Evolutionary conservation across 2,329 filamentous ascomycete genomes (phyloP), one percentile per base, ranked within the genome.

Genomic region (Aspergillus fischeri): DNA sequence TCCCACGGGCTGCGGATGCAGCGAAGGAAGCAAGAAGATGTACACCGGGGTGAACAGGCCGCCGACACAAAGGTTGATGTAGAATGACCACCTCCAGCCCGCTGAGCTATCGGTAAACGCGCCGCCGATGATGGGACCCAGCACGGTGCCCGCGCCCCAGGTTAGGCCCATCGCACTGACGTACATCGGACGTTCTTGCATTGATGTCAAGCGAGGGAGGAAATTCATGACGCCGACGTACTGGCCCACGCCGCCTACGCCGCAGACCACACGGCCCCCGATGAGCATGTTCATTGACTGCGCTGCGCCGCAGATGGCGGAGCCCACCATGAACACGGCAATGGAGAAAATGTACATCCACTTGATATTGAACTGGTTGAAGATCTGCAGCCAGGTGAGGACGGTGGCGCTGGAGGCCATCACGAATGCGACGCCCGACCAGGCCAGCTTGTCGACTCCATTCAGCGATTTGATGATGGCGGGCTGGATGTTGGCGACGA

Each of bases 51-150:
- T 65, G 32, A 74, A 70, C 6, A 75, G 64, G 8, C 71, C 81
- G 0, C 80, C 74, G 49, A 80, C 68, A 32, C 74, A 67, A 0
- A 85, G 72, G 61, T 85, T 86, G 70, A 86, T 79, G 63, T 86
- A 86, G 63, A 82, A 81, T 1, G 73, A 75, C 70, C 68, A 73
- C 49, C 67, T 63, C 71, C 71, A 74, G 11, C 45, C 45, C 21
- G 55, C 57, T n/a, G 52, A 52, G 41, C 55, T 60, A 17, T 55
- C 52, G 20, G 52, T 56, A 28, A 63, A 62, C 21, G 51, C 60
- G 9, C 55, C 53, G 24, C 57, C 54, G 10, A 62, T 51, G 20
- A 62, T 63, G 0, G 73, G 75, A 7, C 74, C 74, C 0, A 75
- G 63, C 10, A 75, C 64, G 14, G 65, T 67, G 7, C 74, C 74